phyloP scores from a whole-genome alignment of 108 stramenopile species.

The Aurantiochytrium sp. region DNA sequence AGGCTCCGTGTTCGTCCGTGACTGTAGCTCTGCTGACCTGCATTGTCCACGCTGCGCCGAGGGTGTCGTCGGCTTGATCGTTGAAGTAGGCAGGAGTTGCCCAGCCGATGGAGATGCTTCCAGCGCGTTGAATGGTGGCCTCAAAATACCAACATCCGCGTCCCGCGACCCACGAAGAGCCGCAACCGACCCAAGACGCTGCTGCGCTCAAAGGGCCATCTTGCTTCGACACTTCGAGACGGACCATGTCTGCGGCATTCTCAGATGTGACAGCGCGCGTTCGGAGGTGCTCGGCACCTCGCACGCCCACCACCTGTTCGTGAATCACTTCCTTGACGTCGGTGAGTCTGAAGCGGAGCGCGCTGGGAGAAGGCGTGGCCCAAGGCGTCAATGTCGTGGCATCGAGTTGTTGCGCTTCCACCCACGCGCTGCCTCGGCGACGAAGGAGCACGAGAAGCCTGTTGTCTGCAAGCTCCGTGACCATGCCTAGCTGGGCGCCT shows the following conservation, averaged over 20 bases:
- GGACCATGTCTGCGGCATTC: not conserved
- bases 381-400: not conserved
- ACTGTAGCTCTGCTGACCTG: not conserved
- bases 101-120: not conserved
- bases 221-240: not conserved
- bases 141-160: not conserved
- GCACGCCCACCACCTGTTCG: not conserved
- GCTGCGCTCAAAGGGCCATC: not conserved
- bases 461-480: not conserved
- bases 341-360: not conserved
- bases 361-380: not conserved
- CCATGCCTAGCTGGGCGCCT: not conserved
- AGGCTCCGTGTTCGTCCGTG: not conserved
- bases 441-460: not conserved
- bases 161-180: not conserved
- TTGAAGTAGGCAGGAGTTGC: constrained; percentile 10
- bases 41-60: not conserved
- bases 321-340: not conserved
- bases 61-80: not conserved
- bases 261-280: not conserved
- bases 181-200: not conserved
- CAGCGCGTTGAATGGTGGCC: not conserved
- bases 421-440: not conserved
- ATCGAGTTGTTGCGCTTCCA: not conserved
- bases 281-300: not conserved